Conservation (phyloP, 345 rosid species). For the Lepidium africanum region DNA sequence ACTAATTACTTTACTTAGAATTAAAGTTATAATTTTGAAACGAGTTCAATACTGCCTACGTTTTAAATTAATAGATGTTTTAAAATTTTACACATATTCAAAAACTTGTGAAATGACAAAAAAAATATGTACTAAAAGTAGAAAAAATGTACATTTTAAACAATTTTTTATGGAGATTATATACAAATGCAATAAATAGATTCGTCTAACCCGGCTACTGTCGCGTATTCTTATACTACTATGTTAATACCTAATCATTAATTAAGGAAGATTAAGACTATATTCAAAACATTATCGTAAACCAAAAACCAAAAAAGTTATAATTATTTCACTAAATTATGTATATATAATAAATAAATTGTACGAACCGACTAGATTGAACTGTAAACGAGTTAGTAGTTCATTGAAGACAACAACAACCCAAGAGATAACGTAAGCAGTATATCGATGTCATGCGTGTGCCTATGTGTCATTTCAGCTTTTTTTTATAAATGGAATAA, state of each 20-base stretch:
- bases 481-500: constrained; percentile 1
- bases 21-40: too few relatives aligned
- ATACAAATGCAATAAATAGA: too few relatives aligned
- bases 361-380: constrained; percentile 18
- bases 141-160: too few relatives aligned
- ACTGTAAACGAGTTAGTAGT: constrained; percentile 17
- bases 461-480: constrained; percentile 3
- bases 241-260: constrained; percentile 6
- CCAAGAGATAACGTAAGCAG: constrained; percentile 12
- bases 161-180: too few relatives aligned
- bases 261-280: background rate
- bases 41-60: too few relatives aligned
- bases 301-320: background rate
- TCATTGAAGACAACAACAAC: constrained; percentile 9
- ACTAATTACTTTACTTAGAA: background rate
- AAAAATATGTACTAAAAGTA: background rate
- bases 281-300: constrained; percentile 9
- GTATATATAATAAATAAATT: background rate
- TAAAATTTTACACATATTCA: too few relatives aligned
- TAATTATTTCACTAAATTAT: background rate
- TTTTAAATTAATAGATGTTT: too few relatives aligned
- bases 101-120: background rate
- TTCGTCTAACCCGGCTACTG: constrained; percentile 7
- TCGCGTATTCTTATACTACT: background rate
- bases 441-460: background rate